Evolutionary conservation across 1,139 yeast species (phyloP).

Genomic region (Taphrina communis): DNA sequence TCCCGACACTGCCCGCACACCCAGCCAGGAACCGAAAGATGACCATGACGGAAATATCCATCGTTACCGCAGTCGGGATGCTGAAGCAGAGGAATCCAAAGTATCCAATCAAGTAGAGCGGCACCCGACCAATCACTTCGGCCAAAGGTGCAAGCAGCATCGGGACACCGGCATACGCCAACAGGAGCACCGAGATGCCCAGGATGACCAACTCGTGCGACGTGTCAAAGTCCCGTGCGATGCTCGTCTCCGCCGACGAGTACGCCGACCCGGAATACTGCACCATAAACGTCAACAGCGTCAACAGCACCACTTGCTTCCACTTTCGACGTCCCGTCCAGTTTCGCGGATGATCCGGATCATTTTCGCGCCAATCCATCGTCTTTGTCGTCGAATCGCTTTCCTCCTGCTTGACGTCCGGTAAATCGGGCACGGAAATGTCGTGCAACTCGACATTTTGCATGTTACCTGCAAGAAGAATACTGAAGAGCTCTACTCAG

Average conservation of each 20-base stretch:
- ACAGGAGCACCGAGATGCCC: conserved; percentile 27
- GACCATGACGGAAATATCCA: conserved; percentile 62
- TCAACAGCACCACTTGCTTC: conserved; percentile 8
- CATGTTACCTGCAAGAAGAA: too few species aligned
- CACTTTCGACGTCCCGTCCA: conserved; percentile 26
- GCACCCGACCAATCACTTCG: conserved; percentile 74
- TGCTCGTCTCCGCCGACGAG: conserved; percentile 19
- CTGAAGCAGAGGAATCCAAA: conserved; percentile 62
- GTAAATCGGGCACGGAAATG: not conserved
- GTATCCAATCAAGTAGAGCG: conserved; percentile 65
- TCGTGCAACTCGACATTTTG: conserved; percentile 1
- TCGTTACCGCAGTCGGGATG: conserved; percentile 63
- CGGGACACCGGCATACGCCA: conserved; percentile 62
- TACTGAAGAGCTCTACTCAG: too few species aligned
- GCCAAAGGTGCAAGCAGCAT: conserved; percentile 65
- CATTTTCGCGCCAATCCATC: conserved; percentile 30
- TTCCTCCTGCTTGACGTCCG: not conserved
- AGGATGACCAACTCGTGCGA: conserved; percentile 23
- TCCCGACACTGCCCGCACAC: conserved; percentile 77
- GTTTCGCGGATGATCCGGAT: conserved; percentile 27
- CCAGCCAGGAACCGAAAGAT: conserved; percentile 69
- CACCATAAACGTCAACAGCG: conserved; percentile 13
- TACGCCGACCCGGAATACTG: conserved; percentile 15
- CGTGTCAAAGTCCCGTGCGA: conserved; percentile 18
- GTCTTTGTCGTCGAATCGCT: conserved; percentile 29